A percentile compares a stretch with the other conserved stretches of the same genome.
phyloP scores from a whole-genome alignment of 164 flowering plant species.

The Chimonanthus salicifolius region DNA sequence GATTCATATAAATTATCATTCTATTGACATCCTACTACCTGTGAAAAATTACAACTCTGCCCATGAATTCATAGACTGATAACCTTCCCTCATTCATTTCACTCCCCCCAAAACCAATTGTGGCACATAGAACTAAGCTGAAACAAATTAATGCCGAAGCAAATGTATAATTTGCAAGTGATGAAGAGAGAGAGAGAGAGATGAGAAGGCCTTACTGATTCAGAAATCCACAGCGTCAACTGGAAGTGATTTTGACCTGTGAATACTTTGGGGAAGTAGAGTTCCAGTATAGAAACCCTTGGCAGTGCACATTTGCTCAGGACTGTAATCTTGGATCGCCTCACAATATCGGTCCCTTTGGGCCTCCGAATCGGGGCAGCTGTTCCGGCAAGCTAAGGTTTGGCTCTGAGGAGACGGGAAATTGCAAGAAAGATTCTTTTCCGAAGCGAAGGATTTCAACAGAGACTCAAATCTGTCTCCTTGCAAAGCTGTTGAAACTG shows the following conservation, averaged over 20 bases:
- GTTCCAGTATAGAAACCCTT: conserved; percentile 48
- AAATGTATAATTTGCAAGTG: neutral
- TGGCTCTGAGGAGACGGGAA: conserved; percentile 2
- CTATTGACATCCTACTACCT: neutral
- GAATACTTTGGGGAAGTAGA: conserved; percentile 50
- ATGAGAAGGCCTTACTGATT: neutral
- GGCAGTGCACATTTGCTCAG: conserved; percentile 45
- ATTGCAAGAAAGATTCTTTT: conserved; percentile 16
- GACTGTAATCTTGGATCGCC: conserved; percentile 26
- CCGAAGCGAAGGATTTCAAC: conserved; percentile 18
- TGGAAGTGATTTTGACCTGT: conserved; percentile 32
- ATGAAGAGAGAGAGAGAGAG: neutral
- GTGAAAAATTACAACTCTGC: neutral
- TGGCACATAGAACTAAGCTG: neutral
- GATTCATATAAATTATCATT: neutral
- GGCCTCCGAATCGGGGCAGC: conserved; percentile 17
- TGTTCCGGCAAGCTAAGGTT: neutral
- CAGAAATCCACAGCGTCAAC: conserved; percentile 25
- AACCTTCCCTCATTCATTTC: neutral
- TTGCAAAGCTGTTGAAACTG: conserved; percentile 5
- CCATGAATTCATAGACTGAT: neutral
- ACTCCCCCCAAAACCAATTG: neutral
- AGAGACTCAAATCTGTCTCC: conserved; percentile 15
- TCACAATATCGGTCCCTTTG: conserved; percentile 21
- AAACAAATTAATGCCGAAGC: neutral